A percentile compares a stretch with the other conserved stretches of the same genome.
Evolutionary conservation across 331 rosid genomes (phyloP).

Genomic region (Malus hybrid): DNA sequence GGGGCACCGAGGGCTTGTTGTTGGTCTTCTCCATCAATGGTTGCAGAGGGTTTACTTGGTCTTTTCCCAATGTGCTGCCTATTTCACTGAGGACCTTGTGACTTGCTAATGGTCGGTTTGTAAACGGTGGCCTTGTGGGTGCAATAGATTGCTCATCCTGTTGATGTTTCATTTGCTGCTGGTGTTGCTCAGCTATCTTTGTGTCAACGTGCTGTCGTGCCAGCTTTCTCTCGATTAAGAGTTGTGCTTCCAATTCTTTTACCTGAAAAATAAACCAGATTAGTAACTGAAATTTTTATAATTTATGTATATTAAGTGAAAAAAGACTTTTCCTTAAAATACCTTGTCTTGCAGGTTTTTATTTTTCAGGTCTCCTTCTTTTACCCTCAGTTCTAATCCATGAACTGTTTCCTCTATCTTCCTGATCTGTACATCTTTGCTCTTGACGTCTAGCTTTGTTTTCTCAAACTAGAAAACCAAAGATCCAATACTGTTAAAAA

Average conservation of each 20-base stretch:
- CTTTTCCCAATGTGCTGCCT: conserved; percentile 32
- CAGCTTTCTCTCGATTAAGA: conserved; percentile 79
- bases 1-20: conserved; percentile 34
- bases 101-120: conserved; percentile 37
- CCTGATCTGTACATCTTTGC: conserved; percentile 73
- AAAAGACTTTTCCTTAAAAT: not conserved
- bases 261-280: conserved; percentile 38
- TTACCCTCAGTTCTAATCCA: conserved; percentile 71
- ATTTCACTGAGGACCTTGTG: conserved; percentile 51
- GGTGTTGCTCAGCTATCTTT: conserved; percentile 86
- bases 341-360: conserved; percentile 49
- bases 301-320: not conserved
- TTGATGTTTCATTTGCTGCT: conserved; percentile 44
- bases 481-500: conserved; percentile 1
- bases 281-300: not conserved
- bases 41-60: conserved; percentile 35
- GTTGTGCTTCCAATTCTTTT: conserved; percentile 85
- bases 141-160: conserved; percentile 53
- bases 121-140: conserved; percentile 41
- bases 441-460: conserved; percentile 62
- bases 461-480: conserved; percentile 54
- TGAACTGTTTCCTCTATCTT: conserved; percentile 87
- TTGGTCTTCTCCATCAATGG: conserved; percentile 53
- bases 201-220: conserved; percentile 90
- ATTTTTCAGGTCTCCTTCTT: conserved; percentile 61